Conservation (phyloP, 371 early-diverging fungal genomes). For the Mortierella sp. region DNA sequence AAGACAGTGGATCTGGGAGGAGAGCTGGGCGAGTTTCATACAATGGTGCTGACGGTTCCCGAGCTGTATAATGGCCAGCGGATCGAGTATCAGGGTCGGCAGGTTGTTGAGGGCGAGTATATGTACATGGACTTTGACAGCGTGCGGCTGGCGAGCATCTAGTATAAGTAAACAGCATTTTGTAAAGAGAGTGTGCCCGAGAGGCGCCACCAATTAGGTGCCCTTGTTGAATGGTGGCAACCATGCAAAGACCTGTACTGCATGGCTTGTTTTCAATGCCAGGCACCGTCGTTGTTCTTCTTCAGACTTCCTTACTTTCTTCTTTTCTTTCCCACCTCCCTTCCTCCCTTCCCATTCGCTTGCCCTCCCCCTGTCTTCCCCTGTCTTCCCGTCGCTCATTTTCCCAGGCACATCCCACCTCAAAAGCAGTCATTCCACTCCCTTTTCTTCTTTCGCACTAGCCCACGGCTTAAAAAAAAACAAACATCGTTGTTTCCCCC, state of each 20-base stretch:
- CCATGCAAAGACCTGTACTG: neutral
- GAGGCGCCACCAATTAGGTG: neutral
- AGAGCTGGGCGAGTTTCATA: constrained; percentile 72
- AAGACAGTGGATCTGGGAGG: constrained; percentile 62
- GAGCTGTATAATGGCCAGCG: constrained; percentile 49
- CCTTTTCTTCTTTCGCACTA: neutral
- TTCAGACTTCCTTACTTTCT: neutral
- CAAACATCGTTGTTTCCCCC: neutral
- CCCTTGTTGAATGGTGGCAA: neutral
- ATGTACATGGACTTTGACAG: constrained; percentile 58
- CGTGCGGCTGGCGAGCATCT: constrained; percentile 28
- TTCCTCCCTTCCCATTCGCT: neutral
- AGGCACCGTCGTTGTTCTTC: too few relatives aligned
- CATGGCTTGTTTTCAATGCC: neutral
- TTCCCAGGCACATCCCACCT: neutral
- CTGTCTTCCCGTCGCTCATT: neutral
- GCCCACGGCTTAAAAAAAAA: neutral
- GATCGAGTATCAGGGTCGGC: constrained; percentile 53
- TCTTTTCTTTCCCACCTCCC: neutral
- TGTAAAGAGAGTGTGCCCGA: neutral
- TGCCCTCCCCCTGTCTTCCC: neutral
- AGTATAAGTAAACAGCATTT: neutral
- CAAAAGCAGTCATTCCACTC: constrained; percentile 1
- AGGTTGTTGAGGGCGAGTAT: constrained; percentile 56
- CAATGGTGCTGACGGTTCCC: constrained; percentile 68